Conservation (phyloP, 805 yeast species). For the Schizosaccharomyces pombe region ASM294v3 CU329670.1:4857001-4857500, state of each 20-base stretch:
- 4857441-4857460: background rate
- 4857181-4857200: slow-evolving; percentile 43
- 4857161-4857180: slow-evolving; percentile 54
- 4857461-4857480: background rate
- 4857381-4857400: slow-evolving; percentile 5
- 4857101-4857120: slow-evolving; percentile 76
- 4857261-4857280: background rate
- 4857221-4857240: slow-evolving; percentile 20
- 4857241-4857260: background rate
- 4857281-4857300: background rate
- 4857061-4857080: slow-evolving; percentile 77
- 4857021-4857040: slow-evolving; percentile 33
- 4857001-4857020: background rate
- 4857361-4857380: background rate
- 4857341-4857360: background rate
- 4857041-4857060: slow-evolving; percentile 47
- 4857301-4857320: background rate
- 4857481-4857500: background rate
- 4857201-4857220: slow-evolving; percentile 27
- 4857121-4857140: slow-evolving; percentile 55
- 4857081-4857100: slow-evolving; percentile 85
- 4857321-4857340: slow-evolving; percentile 7
- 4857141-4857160: slow-evolving; percentile 44
- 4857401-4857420: slow-evolving; percentile 7
- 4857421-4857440: background rate